Percentiles rank a stretch among this genome's conserved stretches.
Conservation (phyloP, 495 filamentous ascomycete species). For the Podospora pseudocomata region DNA sequence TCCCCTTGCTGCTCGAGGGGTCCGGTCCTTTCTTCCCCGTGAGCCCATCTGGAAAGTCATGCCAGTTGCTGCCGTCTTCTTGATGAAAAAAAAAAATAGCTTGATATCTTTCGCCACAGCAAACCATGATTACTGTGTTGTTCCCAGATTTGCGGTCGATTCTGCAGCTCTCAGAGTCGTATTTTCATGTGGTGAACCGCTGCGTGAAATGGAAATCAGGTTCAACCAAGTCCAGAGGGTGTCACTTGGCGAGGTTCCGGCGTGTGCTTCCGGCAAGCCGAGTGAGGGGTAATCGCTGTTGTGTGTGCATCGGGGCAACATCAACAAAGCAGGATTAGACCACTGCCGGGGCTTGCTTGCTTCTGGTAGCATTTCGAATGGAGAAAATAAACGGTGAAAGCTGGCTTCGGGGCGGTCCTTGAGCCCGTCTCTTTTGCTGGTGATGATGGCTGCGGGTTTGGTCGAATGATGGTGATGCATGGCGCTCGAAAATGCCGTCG, state of each 20-base stretch:
- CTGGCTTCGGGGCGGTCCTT: not conserved
- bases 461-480: not conserved
- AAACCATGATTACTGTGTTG: not conserved
- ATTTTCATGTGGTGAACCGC: not conserved
- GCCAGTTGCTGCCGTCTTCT: not conserved
- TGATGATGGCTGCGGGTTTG: no score
- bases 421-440: not conserved
- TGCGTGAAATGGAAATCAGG: not conserved
- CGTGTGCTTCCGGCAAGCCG: not conserved
- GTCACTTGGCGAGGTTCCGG: not conserved
- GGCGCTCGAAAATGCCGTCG: not conserved
- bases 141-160: not conserved
- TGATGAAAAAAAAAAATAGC: not conserved
- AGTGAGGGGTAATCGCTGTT: conserved; percentile 1
- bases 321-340: not conserved
- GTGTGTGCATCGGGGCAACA: not conserved
- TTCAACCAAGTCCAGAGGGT: not conserved
- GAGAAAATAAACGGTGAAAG: not conserved
- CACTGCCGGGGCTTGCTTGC: not conserved
- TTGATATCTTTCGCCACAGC: not conserved
- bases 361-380: not conserved
- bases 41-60: not conserved
- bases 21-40: no score
- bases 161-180: not conserved
- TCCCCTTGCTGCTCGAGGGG: no score